phyloP scores from a whole-genome alignment of 495 filamentous ascomycete species.

The Penicillium atrosanguineum region DNA sequence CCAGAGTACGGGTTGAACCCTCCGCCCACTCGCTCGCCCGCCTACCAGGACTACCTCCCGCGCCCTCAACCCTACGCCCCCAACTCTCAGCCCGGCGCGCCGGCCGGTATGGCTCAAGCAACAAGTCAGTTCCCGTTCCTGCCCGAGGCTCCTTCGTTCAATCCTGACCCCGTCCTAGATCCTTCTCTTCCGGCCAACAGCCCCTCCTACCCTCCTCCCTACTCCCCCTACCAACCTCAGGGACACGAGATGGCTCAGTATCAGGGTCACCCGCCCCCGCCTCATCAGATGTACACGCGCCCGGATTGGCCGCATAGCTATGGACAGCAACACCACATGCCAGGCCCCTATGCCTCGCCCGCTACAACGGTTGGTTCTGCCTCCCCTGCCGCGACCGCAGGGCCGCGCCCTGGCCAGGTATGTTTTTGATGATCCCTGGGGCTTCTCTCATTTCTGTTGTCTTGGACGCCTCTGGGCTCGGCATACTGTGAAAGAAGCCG shows the following conservation, averaged over 20 bases:
- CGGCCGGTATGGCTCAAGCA: conserved; percentile 89
- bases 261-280: conserved; percentile 53
- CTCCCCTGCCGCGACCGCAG: conserved; percentile 58
- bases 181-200: conserved; percentile 90
- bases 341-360: conserved; percentile 59
- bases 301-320: conserved; percentile 83
- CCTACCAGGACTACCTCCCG: conserved; percentile 76
- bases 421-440: conserved; percentile 49
- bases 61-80: conserved; percentile 65
- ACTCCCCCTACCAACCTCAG: conserved; percentile 83
- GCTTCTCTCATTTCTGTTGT: conserved; percentile 33
- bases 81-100: conserved; percentile 70
- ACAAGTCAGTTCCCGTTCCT: conserved; percentile 76
- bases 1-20: conserved; percentile 85
- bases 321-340: conserved; percentile 61
- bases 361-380: conserved; percentile 57
- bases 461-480: conserved; percentile 28
- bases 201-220: conserved; percentile 80
- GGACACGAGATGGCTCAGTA: conserved; percentile 77
- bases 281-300: conserved; percentile 69
- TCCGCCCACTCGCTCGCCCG: conserved; percentile 67
- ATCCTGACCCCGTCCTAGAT: conserved; percentile 98
- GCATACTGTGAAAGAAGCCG: conserved; percentile 17
- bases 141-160: conserved; percentile 32
- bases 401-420: conserved; percentile 70